Base-by-base conservation (phyloP, 148 eudicot species). In the Fagopyrum homotropicum region DNA sequence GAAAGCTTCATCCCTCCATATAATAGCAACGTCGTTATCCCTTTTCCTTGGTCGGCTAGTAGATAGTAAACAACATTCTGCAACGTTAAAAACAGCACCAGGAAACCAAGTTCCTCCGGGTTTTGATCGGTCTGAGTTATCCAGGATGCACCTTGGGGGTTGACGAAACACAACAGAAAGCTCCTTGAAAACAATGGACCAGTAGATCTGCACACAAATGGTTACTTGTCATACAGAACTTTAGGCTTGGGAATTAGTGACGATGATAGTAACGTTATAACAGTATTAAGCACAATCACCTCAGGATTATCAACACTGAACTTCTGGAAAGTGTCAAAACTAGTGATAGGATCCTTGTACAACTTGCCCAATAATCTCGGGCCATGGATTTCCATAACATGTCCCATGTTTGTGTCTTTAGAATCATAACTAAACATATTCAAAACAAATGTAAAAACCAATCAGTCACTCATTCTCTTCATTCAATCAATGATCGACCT, bases 81-180 rank as follows among this genome's bases (percentile, higher is more conserved):
- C 83, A 66, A 92, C 81, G 76, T 95, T 95, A 51, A 95, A 66
- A 74, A 90, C 81, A 3, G 98, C 85, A 72, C 96, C 98, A 63
- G 97, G 96, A 76, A 95, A 82, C 98, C 98, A 95, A 44, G 89
- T 81, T 75, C 97, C 98, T 45, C 93, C 90, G 11, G 73, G 92
- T 82, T 84, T 92, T 5, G 93, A 83, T 78, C 77, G 78, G 79
- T 86, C 83, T 6, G 90, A 81, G 19, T 84, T 81, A 75, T 94
- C 97, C 60, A 95, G 80, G 47, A 92, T 85, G 76, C 89, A 84
- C 64, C 78, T 85, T 54, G 98, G 98, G 19, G 86, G 72, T 73
- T 82, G 69, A 45, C 72, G 86, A 69, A 90, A 95, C 75, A 82
- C 79, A 77, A 92, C 46, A 6, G 98, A 83, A 35, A 90, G 81